Evolutionary conservation across 352 stramenopile species (phyloP), one percentile per base, ranked within the genome.

Genomic region (Pythium vanterpoolii): DNA sequence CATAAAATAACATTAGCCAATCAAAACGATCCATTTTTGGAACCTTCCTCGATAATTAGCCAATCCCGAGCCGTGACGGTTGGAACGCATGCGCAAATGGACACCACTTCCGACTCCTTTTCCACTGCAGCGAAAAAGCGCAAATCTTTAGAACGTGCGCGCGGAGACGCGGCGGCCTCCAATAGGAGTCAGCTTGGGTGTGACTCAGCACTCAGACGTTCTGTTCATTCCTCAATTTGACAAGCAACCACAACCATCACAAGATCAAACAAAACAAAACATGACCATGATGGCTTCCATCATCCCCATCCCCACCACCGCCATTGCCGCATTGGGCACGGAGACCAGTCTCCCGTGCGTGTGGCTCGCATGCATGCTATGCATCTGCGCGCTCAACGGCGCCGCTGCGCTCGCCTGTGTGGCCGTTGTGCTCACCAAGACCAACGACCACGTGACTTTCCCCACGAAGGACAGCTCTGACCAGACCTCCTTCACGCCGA

Each of bases 351-450:
- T 62, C 44, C 21, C 30, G 30, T 49, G 55, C 47, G 46, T 64
- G 31, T 74, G 66, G 66, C 39, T 68, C n/a, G 34, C 54, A n/a
- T 70, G 62, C 55, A 63, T 71, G 62, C 54, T 74, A 4, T 53
- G 57, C 54, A 68, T 71, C 51, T 74, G 58, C 52, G 55, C 46
- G 23, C 48, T 61, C 39, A 74, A 71, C 43, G 49, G 58, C 43
- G 56, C 28, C 7, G 53, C 67, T n/a, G 48, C 65, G 34, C 38
- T 71, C 31, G 66, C 57, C 2, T 74, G 67, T 45, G 55, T 61
- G 45, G 53, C 34, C 5, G 68, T 64, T 36, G 42, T 71, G 62
- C 40, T 71, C 55, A 50, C 68, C 54, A 58, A 65, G 47, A 58
- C 8, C 46, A 24, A 58, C 30, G 51, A 51, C 34, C 19, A 45